These are phyloP conservation scores for Quercus cerris DNA, from an alignment of 306 rosid species.

Conservation along the genomic window DNA sequence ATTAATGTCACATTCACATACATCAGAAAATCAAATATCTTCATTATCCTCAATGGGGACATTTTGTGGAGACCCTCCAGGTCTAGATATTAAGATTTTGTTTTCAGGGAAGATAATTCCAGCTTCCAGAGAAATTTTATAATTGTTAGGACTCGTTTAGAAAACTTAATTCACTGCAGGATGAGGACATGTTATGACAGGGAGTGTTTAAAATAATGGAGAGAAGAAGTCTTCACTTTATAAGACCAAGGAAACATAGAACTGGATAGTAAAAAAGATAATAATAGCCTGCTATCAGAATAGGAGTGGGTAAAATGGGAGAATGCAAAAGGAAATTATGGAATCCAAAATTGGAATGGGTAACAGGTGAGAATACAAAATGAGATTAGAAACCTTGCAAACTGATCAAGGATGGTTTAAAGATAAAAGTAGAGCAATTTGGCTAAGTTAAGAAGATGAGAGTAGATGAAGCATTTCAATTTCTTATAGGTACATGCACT, in stretches of 20 bases:
- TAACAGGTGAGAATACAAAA: neutral
- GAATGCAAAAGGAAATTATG: neutral
- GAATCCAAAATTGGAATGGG: neutral
- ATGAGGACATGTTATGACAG: too few species aligned
- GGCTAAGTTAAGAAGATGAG: neutral
- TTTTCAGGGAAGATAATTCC: neutral
- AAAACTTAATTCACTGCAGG: too few species aligned
- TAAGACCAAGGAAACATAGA: too few species aligned
- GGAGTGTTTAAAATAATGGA: too few species aligned
- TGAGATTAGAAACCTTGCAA: neutral
- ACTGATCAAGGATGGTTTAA: too few species aligned
- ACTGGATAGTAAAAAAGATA: too few species aligned
- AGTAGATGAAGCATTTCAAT: neutral
- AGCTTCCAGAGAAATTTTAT: neutral
- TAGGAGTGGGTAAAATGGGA: too few species aligned
- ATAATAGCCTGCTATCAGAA: too few species aligned
- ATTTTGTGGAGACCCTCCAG: neutral
- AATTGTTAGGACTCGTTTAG: too few species aligned
- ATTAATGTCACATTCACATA: neutral
- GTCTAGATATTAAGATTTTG: neutral
- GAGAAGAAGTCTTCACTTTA: too few species aligned
- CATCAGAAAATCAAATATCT: neutral
- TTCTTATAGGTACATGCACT: neutral
- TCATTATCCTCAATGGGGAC: neutral
- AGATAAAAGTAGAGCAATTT: neutral